Conservation (phyloP, 148 eudicot species). For the Euryodendron excelsum region DNA sequence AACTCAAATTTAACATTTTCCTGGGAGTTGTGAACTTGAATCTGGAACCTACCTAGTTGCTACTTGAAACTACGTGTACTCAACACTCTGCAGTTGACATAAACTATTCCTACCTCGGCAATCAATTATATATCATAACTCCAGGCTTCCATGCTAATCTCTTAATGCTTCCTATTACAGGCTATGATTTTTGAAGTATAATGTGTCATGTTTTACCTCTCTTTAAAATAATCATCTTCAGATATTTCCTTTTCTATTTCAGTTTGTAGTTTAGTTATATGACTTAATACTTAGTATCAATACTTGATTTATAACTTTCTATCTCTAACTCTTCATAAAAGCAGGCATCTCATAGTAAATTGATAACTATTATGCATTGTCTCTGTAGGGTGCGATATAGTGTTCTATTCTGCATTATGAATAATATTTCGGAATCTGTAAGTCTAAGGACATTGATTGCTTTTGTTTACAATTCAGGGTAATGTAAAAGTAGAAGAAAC, state of each 20-base stretch:
- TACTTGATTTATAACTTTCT: background rate
- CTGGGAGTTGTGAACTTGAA: too few relatives aligned
- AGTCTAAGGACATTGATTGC: background rate
- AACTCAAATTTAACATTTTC: too few relatives aligned
- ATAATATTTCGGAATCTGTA: background rate
- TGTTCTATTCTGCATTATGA: background rate
- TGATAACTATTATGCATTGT: background rate
- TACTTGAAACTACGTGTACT: too few relatives aligned
- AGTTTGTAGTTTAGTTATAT: background rate
- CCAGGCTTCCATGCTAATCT: too few relatives aligned
- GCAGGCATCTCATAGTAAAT: background rate
- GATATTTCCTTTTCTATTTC: background rate
- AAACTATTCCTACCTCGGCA: too few relatives aligned
- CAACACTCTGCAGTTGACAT: too few relatives aligned
- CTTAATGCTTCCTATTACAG: too few relatives aligned
- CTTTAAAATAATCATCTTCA: background rate
- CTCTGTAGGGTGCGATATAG: background rate
- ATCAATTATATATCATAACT: too few relatives aligned
- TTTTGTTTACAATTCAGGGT: slow-evolving; percentile 30
- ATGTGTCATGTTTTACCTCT: background rate
- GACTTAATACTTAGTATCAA: background rate
- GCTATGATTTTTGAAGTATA: too few relatives aligned
- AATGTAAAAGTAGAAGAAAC: slow-evolving; percentile 77
- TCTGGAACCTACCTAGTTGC: too few relatives aligned
- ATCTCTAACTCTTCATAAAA: background rate